Evolutionary conservation across 768 basidiomycete species (phyloP), one percentile per base, ranked within the genome.

Genomic region (Phlegmacium glaucopus): DNA sequence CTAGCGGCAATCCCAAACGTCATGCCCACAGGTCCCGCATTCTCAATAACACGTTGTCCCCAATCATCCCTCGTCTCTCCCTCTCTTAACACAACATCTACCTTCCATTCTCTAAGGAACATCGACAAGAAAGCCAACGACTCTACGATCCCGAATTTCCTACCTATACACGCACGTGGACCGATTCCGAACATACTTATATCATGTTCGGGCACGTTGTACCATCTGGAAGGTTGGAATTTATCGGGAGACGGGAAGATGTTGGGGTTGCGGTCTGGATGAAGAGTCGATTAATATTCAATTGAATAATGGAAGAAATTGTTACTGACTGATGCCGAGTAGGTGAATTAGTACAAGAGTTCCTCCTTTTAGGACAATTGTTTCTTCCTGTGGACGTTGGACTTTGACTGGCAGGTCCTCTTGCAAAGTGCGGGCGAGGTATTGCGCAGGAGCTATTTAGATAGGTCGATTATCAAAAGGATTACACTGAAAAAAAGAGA

Each of bases 221-320:
- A 41, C 52, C 52, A 53, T 22, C 52, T 25, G 4, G 52, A 49
- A 12, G 52, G 52, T 28, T 35, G 32, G 48, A 53, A 53, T n/a
- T 30, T 26, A 26, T 45, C n/a, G 3, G 52, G 47, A 2, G 40
- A 36, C 10, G 41, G 22, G 38, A 49, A 53, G 12, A 32, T 29
- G 40, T 46, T 16, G 11, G 52, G 52, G 28, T 53, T 49, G 11
- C 43, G 48, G 18, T 45, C 52, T 53, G 27, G 7, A 29, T 13
- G 17, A 18, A 9, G 35, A 15, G 9, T 26, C 12, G 34, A 38
- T 15, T 37, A 25, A 15, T 16, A 16, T 26, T 8, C 15, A 41
- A n/a, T 9, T 41, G n/a, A n/a, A n/a, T n/a, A n/a, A n/a, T n/a
- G n/a, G n/a, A n/a, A n/a, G n/a, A n/a, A n/a, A n/a, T 41, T n/a